Evolutionary conservation across 75 land plant species (phyloP).

Genomic region (Selaginella tamariscina): DNA sequence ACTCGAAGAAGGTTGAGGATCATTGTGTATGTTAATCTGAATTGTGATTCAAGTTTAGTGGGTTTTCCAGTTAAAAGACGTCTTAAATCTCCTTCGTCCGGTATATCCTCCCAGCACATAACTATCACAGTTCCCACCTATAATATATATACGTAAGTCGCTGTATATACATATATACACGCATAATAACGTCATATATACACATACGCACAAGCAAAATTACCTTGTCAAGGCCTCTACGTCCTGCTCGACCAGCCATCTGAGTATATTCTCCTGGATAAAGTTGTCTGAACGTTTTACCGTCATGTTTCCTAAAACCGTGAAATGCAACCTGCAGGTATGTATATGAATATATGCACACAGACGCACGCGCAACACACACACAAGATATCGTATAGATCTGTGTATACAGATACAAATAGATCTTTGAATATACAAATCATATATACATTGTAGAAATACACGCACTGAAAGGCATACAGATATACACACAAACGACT

Average conservation of each 20-base stretch:
- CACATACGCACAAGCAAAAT: constrained; percentile 8
- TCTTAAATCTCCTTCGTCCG: constrained; percentile 78
- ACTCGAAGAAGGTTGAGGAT: constrained; percentile 96
- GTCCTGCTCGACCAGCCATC: constrained; percentile 99
- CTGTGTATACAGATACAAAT: too few relatives aligned
- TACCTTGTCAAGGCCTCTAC: constrained; percentile 90
- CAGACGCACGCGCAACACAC: too few relatives aligned
- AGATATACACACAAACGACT: too few relatives aligned
- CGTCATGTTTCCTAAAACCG: constrained; percentile 91
- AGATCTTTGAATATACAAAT: too few relatives aligned
- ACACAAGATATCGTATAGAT: too few relatives aligned
- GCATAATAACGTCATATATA: neutral
- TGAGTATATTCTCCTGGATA: constrained; percentile 96
- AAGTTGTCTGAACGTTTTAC: constrained; percentile 74
- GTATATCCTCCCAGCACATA: constrained; percentile 95
- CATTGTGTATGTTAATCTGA: constrained; percentile 93
- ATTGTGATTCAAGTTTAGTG: constrained; percentile 88
- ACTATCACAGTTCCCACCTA: constrained; percentile 75
- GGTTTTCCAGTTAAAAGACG: constrained; percentile 72
- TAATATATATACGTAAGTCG: neutral
- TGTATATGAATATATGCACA: neutral
- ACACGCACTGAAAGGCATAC: too few relatives aligned
- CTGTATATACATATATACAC: neutral
- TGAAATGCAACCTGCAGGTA: constrained; percentile 85
- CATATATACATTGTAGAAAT: too few relatives aligned